These are phyloP conservation scores for Papiliotrema nemorosa DNA, from an alignment of 1,284 basidiomycete species.

Conservation along the genomic window DNA sequence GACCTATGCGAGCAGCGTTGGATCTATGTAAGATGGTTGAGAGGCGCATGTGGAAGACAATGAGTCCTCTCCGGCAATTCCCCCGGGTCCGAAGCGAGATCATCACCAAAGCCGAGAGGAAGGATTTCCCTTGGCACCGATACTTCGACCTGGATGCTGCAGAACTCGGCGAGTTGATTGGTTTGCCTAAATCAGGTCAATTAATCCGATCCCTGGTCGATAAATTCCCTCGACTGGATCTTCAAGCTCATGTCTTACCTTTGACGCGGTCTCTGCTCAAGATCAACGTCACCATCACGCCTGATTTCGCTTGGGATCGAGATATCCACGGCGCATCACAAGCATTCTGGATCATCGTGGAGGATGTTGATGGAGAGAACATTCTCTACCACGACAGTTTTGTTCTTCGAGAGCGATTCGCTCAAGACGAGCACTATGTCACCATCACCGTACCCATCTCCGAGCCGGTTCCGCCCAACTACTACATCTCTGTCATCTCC, in stretches of 20 bases:
- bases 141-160: conserved; percentile 88
- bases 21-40: conserved; percentile 98
- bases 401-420: conserved; percentile 84
- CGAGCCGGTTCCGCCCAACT: conserved; percentile 95
- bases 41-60: conserved; percentile 91
- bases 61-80: conserved; percentile 97
- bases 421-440: conserved; percentile 87
- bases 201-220: conserved; percentile 93
- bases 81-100: conserved; percentile 65
- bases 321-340: conserved; percentile 85
- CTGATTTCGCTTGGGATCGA: conserved; percentile 97
- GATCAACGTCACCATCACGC: conserved; percentile 84
- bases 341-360: conserved; percentile 87
- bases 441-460: conserved; percentile 95
- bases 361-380: conserved; percentile 95
- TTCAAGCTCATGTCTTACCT: conserved; percentile 90
- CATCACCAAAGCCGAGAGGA: conserved; percentile 88
- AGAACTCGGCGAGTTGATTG: conserved; percentile 90
- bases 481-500: conserved; percentile 91
- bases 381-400: conserved; percentile 93
- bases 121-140: conserved; percentile 97
- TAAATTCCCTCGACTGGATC: conserved; percentile 89
- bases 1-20: conserved; percentile 83
- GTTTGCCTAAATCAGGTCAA: conserved; percentile 85
- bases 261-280: conserved; percentile 84